Conservation (phyloP, 2,329 filamentous ascomycete genomes). For the Aspergillus novoparasiticus region DNA sequence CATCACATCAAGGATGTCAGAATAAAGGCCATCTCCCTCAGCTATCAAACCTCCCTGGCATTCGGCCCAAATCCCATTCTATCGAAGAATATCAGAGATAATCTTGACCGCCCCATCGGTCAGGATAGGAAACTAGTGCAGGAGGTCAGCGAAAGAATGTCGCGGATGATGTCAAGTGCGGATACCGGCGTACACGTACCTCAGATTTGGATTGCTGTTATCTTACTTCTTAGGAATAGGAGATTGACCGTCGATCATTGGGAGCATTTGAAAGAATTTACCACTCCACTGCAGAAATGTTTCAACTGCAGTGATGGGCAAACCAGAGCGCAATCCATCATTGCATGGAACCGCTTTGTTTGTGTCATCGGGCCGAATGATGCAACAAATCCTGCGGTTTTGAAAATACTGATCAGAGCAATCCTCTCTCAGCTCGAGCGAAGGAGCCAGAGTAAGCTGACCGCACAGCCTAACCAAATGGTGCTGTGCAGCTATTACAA, state of each 20-base stretch:
- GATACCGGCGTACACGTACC: constrained; percentile 70
- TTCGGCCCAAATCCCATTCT: constrained; percentile 71
- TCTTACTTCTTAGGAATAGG: constrained; percentile 71
- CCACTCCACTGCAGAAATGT: constrained; percentile 76
- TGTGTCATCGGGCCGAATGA: constrained; percentile 71
- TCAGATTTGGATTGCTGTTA: constrained; percentile 83
- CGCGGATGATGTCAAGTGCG: constrained; percentile 64
- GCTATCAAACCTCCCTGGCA: constrained; percentile 68
- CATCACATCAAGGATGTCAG: constrained; percentile 77
- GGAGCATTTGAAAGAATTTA: constrained; percentile 73
- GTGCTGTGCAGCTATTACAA: constrained; percentile 75
- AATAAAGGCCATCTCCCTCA: constrained; percentile 71
- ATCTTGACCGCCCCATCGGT: constrained; percentile 53
- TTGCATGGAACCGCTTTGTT: constrained; percentile 83
- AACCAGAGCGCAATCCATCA: constrained; percentile 74
- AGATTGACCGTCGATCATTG: constrained; percentile 64
- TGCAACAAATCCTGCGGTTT: constrained; percentile 56
- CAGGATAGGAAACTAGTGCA: constrained; percentile 67
- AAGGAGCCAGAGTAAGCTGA: constrained; percentile 56
- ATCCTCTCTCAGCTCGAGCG: constrained; percentile 69
- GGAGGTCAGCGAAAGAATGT: constrained; percentile 68
- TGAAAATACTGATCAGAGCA: constrained; percentile 69
- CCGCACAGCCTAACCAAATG: constrained; percentile 54
- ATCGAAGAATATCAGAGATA: constrained; percentile 62
- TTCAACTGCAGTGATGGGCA: constrained; percentile 76